phyloP scores from a whole-genome alignment of 163 green algal genomes.

The Volvox carteri region DNA sequence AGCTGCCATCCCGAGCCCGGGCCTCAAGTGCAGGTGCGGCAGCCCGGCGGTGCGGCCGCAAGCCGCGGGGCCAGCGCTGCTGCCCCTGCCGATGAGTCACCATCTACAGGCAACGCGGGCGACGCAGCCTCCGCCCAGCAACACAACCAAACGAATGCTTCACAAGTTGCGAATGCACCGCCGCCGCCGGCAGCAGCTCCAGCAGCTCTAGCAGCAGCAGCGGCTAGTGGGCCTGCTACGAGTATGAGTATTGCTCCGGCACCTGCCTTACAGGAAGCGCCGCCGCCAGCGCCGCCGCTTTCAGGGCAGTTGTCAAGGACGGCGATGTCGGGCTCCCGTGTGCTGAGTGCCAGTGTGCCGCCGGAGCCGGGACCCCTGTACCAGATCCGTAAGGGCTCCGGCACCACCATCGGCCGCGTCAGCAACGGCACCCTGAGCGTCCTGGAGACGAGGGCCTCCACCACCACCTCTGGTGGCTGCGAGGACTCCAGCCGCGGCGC shows the following conservation, averaged over 20 bases:
- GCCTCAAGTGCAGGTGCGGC: conserved; percentile 15
- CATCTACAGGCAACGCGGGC: background rate
- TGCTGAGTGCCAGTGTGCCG: background rate
- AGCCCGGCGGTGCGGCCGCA: background rate
- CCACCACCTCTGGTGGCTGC: background rate
- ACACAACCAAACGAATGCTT: too few species aligned
- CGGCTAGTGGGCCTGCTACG: too few species aligned
- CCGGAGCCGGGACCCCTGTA: conserved; percentile 12
- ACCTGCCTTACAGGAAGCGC: background rate
- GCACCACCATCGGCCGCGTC: conserved; percentile 6
- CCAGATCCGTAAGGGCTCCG: conserved; percentile 3
- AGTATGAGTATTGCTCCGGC: background rate
- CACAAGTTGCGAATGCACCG: background rate
- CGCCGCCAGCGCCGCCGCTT: background rate
- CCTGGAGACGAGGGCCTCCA: background rate
- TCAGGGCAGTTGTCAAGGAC: background rate
- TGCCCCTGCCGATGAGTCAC: background rate
- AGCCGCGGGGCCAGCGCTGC: background rate
- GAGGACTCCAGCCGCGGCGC: too few species aligned
- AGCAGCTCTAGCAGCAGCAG: background rate
- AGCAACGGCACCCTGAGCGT: background rate
- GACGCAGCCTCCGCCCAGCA: background rate
- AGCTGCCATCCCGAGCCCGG: conserved; percentile 40
- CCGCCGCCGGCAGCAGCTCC: background rate
- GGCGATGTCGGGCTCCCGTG: background rate